Conservation (phyloP, 306 rosid species). For the Fragaria nilgerrensis region DNA sequence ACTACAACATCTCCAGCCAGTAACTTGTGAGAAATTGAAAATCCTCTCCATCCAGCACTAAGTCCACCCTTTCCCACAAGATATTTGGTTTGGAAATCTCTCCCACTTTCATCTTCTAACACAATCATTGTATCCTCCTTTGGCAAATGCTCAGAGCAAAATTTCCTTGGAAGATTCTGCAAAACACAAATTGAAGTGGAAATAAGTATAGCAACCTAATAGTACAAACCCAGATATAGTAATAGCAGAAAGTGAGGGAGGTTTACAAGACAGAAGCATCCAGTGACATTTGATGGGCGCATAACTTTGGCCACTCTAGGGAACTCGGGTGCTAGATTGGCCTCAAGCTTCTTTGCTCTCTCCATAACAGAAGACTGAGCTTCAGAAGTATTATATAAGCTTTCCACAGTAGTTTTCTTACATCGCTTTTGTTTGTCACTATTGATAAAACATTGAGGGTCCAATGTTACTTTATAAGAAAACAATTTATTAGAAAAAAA, state of each 20-base stretch:
- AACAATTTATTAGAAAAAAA: not conserved
- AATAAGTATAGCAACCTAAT: slow-evolving; percentile 5
- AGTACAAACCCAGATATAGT: not conserved
- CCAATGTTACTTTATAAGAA: not conserved
- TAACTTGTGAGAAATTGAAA: slow-evolving; percentile 42
- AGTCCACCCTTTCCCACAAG: slow-evolving; percentile 39
- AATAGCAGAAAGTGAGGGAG: not conserved
- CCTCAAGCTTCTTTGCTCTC: slow-evolving; percentile 39
- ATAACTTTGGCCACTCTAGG: slow-evolving; percentile 43
- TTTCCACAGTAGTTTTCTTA: slow-evolving; percentile 12
- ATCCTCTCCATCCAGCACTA: slow-evolving; percentile 57
- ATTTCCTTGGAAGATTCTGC: slow-evolving; percentile 44
- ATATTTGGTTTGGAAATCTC: slow-evolving; percentile 32
- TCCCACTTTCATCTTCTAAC: slow-evolving; percentile 49
- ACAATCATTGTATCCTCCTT: slow-evolving; percentile 29
- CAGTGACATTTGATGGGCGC: slow-evolving; percentile 45
- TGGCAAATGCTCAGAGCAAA: slow-evolving; percentile 46
- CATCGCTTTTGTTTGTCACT: slow-evolving; percentile 26
- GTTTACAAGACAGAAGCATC: slow-evolving; percentile 56
- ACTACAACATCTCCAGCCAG: slow-evolving; percentile 36
- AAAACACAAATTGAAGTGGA: slow-evolving; percentile 10
- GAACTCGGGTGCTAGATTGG: slow-evolving; percentile 29
- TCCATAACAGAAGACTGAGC: slow-evolving; percentile 12
- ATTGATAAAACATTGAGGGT: slow-evolving; percentile 1
- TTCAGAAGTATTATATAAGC: slow-evolving; percentile 8